A percentile compares a stretch with the other conserved stretches of the same genome.
Evolutionary conservation across 129 eudicot genomes (phyloP).

Genomic region (Chrysanthemum lavandulifolium): DNA sequence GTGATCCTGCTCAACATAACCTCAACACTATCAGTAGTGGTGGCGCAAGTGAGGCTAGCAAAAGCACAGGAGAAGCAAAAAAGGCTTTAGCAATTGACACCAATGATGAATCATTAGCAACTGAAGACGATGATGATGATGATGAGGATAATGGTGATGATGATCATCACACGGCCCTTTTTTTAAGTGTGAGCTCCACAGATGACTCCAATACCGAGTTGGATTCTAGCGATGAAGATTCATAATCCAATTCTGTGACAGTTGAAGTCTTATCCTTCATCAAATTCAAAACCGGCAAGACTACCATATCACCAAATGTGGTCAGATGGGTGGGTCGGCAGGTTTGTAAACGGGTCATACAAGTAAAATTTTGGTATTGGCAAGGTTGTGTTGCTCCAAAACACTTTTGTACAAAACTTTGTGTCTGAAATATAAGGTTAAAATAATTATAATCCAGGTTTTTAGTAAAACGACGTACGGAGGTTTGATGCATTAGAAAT

Average conservation of each 20-base stretch:
- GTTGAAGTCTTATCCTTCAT: slow-evolving; percentile 4
- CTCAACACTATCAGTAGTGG: no score
- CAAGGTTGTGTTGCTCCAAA: no score
- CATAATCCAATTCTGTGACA: background rate
- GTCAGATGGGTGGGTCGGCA: no score
- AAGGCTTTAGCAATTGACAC: slow-evolving; percentile 3
- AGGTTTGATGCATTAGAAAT: no score
- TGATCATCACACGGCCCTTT: slow-evolving; percentile 13
- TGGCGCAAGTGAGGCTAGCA: no score
- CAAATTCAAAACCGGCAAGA: background rate
- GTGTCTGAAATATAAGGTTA: no score
- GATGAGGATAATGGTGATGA: slow-evolving; percentile 21
- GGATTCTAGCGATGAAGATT: slow-evolving; percentile 36
- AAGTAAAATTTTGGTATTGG: no score
- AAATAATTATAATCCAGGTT: no score
- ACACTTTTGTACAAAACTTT: no score
- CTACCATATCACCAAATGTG: background rate
- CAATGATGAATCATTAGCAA: slow-evolving; percentile 8
- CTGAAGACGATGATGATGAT: slow-evolving; percentile 22
- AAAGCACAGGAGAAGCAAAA: background rate
- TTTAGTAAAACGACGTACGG: no score
- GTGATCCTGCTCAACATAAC: no score
- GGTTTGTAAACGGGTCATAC: no score
- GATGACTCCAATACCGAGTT: slow-evolving; percentile 30
- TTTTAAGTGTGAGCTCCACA: slow-evolving; percentile 25